Evolutionary conservation across 176 grass and related monocot genomes (phyloP), one percentile per base, ranked within the genome.

Genomic region (Oryza meridionalis): DNA sequence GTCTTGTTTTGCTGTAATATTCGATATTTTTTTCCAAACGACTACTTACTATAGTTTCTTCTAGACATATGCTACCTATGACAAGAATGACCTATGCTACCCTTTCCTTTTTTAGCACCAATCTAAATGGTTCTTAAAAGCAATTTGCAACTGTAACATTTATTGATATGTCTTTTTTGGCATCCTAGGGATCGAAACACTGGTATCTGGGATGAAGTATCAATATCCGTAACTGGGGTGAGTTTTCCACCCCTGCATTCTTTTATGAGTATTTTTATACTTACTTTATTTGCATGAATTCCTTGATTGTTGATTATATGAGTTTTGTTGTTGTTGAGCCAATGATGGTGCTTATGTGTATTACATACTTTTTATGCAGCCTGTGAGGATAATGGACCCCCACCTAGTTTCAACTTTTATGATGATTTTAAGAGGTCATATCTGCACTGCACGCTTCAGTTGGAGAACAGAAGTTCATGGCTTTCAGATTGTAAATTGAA

Each of bases 121-220:
- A 69, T 59, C 7, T 37, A 9, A 9, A 25, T 51, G 25, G 6
- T 83, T 49, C 2, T 65, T 62, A 53, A 65, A 53, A 49, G n/a
- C 35, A 78, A 63, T 83, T 83, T 24, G 21, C 16, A 47, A 73
- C 12, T 46, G 1, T 19, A 78, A 21, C 8, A 47, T 6, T 82
- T 65, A 35, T 50, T 0, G 1, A 50, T 26, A 70, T 35, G 15
- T 55, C 15, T 76, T 3, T 7, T 81, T 64, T 67, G 49, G 35
- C 69, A 78, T 33, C 72, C 14, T 80, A 98, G 96, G 85, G 96
- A 98, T 79, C 92, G 96, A 72, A 98, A 98, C 82, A 98, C 96
- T 0, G 96, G 96, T 77, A 98, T 98, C 69, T 95, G 96, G 96
- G 96, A 98, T 95, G 96, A 98, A 90, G 93, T 98, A 35, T 98